These are phyloP conservation scores for Gentiana straminea DNA, from an alignment of 257 asterid species.

Conservation along the genomic window DNA sequence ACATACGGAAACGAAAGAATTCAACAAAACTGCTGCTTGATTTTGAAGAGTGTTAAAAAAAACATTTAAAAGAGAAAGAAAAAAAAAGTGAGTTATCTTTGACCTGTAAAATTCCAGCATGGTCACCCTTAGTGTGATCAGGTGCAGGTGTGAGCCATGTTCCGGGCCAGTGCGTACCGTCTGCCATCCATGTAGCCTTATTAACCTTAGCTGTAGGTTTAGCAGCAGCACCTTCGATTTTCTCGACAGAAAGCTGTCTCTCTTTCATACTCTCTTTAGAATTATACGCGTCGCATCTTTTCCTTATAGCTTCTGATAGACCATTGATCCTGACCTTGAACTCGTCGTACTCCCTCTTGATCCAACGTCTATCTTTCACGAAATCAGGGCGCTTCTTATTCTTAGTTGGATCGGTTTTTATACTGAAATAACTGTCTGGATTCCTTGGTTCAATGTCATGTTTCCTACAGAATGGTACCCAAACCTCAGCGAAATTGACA, in stretches of 20 bases:
- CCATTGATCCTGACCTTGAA: constrained; percentile 93
- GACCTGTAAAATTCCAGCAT: constrained; percentile 90
- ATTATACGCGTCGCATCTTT: constrained; percentile 66
- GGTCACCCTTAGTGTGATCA: constrained; percentile 84
- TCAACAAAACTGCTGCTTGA: neutral
- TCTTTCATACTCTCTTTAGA: constrained; percentile 42
- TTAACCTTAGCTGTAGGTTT: constrained; percentile 32
- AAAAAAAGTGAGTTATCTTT: neutral
- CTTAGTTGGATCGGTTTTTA: constrained; percentile 71
- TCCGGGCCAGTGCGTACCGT: constrained; percentile 99
- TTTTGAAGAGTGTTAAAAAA: neutral
- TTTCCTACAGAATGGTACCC: constrained; percentile 97
- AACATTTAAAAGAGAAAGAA: neutral
- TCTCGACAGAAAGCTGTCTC: constrained; percentile 29
- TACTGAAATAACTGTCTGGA: constrained; percentile 90
- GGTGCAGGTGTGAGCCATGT: constrained; percentile 56
- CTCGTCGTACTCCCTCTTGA: constrained; percentile 93
- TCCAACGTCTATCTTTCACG: constrained; percentile 94
- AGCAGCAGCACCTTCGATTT: constrained; percentile 29
- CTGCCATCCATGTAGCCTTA: constrained; percentile 96
- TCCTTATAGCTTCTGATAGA: constrained; percentile 57
- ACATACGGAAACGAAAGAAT: neutral
- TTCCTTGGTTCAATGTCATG: constrained; percentile 87
- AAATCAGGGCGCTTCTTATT: constrained; percentile 74
- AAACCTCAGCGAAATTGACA: constrained; percentile 85